Percentiles rank a stretch among this genome's conserved stretches.
Conservation (phyloP, 495 filamentous ascomycete genomes). For the Talaromyces nanjingensis region DNA sequence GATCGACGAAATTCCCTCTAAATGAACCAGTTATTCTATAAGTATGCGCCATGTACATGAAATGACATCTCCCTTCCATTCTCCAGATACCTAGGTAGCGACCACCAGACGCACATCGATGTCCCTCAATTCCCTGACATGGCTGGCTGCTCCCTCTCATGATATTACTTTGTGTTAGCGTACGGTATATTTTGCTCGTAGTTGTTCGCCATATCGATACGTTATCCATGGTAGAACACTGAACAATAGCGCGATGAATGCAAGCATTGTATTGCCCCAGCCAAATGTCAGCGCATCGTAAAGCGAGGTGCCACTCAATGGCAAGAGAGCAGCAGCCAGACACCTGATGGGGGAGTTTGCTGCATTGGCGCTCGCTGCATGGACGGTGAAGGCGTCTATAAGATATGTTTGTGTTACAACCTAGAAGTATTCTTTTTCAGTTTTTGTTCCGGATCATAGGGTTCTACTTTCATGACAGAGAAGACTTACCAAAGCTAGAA, state of each 20-base stretch:
- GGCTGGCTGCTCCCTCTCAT: no score
- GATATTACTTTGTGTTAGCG: neutral
- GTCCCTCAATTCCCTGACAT: no score
- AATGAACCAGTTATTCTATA: no score
- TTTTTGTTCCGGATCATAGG: neutral
- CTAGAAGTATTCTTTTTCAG: conserved; percentile 1
- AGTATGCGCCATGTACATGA: no score
- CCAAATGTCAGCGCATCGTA: conserved; percentile 32
- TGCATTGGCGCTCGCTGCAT: conserved; percentile 41
- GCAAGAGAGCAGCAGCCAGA: conserved; percentile 31
- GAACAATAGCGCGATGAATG: conserved; percentile 25
- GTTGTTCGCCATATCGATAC: conserved; percentile 2
- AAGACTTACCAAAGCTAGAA: conserved; percentile 33
- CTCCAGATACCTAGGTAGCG: no score
- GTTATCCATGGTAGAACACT: conserved; percentile 1
- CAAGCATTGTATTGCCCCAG: conserved; percentile 42
- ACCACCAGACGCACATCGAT: no score
- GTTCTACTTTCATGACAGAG: no score
- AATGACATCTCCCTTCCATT: no score
- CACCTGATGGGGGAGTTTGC: conserved; percentile 30
- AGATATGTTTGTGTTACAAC: conserved; percentile 42
- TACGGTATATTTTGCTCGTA: neutral
- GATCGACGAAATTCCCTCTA: no score
- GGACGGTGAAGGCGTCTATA: conserved; percentile 50
- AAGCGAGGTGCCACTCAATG: conserved; percentile 32